A percentile compares a stretch with the other conserved stretches of the same genome.
phyloP scores from a whole-genome alignment of 768 basidiomycete species.

The Naematelia aurantialba region DNA sequence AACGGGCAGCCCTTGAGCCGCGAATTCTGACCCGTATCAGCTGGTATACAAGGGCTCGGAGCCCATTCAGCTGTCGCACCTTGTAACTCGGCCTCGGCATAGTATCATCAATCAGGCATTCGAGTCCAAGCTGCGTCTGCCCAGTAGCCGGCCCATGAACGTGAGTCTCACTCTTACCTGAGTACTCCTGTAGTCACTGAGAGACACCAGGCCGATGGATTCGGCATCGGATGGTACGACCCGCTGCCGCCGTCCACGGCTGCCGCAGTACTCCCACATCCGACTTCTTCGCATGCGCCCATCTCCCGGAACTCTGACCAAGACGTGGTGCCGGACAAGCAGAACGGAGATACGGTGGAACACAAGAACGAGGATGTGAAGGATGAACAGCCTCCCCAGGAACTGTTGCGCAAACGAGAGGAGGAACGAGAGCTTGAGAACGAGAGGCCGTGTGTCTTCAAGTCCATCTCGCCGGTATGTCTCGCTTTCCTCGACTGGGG shows the following conservation, averaged over 20 bases:
- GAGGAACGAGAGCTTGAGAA: conserved; percentile 39
- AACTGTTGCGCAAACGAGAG: conserved; percentile 27
- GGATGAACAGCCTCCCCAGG: conserved; percentile 12
- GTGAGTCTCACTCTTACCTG: conserved; percentile 18
- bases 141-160: conserved; percentile 40
- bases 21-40: conserved; percentile 8
- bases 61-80: conserved; percentile 85
- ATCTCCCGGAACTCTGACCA: not conserved
- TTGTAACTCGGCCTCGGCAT: conserved; percentile 90
- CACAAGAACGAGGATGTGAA: not conserved
- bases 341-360: not conserved
- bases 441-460: conserved; percentile 79
- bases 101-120: conserved; percentile 97
- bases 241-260: conserved; percentile 53
- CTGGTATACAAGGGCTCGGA: conserved; percentile 94
- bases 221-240: conserved; percentile 99
- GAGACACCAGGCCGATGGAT: conserved; percentile 74
- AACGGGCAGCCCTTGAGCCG: too few relatives aligned
- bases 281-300: conserved; percentile 9
- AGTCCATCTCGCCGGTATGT: conserved; percentile 82
- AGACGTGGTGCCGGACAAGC: not conserved
- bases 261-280: conserved; percentile 9
- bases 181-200: too few relatives aligned
- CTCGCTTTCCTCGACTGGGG: not conserved
- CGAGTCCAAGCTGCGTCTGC: conserved; percentile 75